phyloP scores from a whole-genome alignment of 2,329 filamentous ascomycete species.

The Penicillium corylophilum region DNA sequence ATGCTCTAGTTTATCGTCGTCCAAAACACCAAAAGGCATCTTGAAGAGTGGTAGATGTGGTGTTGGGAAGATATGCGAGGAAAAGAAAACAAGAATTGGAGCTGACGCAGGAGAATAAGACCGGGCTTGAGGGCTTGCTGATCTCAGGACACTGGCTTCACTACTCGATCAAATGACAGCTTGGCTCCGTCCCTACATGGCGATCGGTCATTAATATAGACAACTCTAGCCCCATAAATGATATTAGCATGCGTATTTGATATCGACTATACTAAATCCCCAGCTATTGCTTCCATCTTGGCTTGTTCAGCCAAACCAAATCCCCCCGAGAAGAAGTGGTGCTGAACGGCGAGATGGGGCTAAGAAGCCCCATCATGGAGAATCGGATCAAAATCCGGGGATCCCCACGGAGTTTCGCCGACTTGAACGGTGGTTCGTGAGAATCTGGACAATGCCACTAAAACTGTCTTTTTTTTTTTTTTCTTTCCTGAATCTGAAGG shows the following conservation, averaged over 20 bases:
- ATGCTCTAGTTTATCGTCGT: slow-evolving; percentile 31
- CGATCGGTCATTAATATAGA: background rate
- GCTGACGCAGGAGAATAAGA: background rate
- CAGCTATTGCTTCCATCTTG: background rate
- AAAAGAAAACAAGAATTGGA: background rate
- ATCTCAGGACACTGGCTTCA: background rate
- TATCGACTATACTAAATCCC: background rate
- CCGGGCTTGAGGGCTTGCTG: background rate
- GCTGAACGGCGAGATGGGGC: slow-evolving; percentile 7
- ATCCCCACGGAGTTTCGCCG: slow-evolving; percentile 7
- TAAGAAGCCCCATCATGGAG: slow-evolving; percentile 5
- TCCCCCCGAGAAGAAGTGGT: background rate
- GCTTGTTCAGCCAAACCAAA: background rate
- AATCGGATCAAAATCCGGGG: slow-evolving; percentile 2
- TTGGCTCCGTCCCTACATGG: background rate
- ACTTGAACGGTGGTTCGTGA: background rate
- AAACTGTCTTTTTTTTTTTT: background rate
- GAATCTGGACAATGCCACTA: background rate
- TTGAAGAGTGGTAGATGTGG: slow-evolving; percentile 1
- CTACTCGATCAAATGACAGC: background rate
- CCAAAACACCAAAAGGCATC: slow-evolving; percentile 34
- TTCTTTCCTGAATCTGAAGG: background rate
- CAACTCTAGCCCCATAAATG: background rate
- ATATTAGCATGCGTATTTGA: background rate
- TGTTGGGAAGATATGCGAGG: background rate